Evolutionary conservation across 2,329 filamentous ascomycete species (phyloP).

Genomic region (Dendryphion nanum): DNA sequence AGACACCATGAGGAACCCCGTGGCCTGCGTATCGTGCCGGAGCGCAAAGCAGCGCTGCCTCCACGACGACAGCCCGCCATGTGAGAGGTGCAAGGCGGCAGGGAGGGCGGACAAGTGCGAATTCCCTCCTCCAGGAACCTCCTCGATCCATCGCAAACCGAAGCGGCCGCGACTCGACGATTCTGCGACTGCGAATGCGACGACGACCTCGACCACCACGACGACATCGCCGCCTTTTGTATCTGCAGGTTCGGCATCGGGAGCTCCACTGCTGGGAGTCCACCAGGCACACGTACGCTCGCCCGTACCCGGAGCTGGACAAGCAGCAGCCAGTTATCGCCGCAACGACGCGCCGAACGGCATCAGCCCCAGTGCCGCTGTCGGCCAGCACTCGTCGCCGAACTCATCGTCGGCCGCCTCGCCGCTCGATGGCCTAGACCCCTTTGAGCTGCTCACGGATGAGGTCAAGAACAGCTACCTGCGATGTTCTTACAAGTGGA

Average conservation of each 20-base stretch:
- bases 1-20: constrained; percentile 37
- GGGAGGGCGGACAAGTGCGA: constrained; percentile 33
- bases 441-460: constrained; percentile 40
- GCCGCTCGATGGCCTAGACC: constrained; percentile 33
- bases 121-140: constrained; percentile 40
- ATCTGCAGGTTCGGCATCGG: too few relatives aligned
- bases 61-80: constrained; percentile 39
- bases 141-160: constrained; percentile 35
- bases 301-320: constrained; percentile 1
- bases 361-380: constrained; percentile 19
- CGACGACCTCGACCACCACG: constrained; percentile 17
- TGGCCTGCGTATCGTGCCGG: constrained; percentile 39
- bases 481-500: constrained; percentile 43
- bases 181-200: too few relatives aligned
- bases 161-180: constrained; percentile 35
- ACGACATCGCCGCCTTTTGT: too few relatives aligned
- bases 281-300: too few relatives aligned
- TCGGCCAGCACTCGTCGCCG: constrained; percentile 17
- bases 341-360: constrained; percentile 25
- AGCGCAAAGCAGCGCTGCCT: constrained; percentile 42
- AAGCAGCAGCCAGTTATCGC: constrained; percentile 13
- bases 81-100: constrained; percentile 37
- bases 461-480: constrained; percentile 44
- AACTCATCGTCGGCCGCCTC: constrained; percentile 21
- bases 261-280: too few relatives aligned